Evolutionary conservation across 108 stramenopile genomes (phyloP), one percentile per base, ranked within the genome.

Genomic region (Nitzschia sp.): DNA sequence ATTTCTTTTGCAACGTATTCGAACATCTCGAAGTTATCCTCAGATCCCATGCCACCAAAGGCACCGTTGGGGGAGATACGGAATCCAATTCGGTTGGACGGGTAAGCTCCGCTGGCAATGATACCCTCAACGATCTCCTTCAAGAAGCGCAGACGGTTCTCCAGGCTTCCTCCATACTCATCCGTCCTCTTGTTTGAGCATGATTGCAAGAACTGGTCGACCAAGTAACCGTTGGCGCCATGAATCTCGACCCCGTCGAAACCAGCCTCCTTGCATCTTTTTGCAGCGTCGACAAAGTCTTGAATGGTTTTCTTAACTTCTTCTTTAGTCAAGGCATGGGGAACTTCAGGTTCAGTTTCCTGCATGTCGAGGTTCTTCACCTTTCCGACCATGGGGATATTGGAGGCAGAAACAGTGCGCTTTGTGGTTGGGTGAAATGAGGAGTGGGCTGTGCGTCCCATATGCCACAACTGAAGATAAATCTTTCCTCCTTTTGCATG

Each of bases 1-100:
- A 88, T 64, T 11, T 60, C 24, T 47, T 76, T 64, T 56, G 84
- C 79, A 11, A 82, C 67, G 62, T 71, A 72, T 11, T 66, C 31
- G 66, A 89, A 89, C 48, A 65, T 65, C 46, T 72, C 79, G 33
- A 64, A 5, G 74, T 87, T 85, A 54, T 92, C 88, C 18, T 75
- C 76, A 45, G 69, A 64, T 32, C 87, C 89, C 87, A 88, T 88
- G 21, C 59, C 82, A 30, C 75, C 79, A 62, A 76, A 93, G 47
- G 28, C 70, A 46, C 89, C 89, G 57, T 90, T 90, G 53, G 92
- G 92, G 11, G 82, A 83, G n/a, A 93, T 54, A 17, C 87, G 81
- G 60, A 93, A 72, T 3, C 86, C 86, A 55, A 93, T 74, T 25
- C 76, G 78, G 29, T 67, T 77, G 19, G 79, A 60, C 18, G 85